Base-by-base conservation (phyloP, 78 protist genomes). In the Cavenderia fasciculata region DNA sequence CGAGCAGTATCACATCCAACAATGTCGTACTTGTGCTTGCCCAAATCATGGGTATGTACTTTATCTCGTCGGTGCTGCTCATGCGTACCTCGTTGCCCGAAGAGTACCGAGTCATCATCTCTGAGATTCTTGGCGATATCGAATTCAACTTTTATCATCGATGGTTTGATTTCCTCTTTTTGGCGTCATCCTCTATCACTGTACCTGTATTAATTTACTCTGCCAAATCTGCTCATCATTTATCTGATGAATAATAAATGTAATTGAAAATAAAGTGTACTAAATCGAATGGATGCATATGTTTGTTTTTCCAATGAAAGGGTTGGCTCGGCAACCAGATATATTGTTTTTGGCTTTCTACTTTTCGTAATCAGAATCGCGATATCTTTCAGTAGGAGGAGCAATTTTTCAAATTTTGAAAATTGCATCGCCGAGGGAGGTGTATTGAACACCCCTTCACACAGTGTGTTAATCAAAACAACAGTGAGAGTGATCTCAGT, bases 41-140 rank as follows among this genome's bases (percentile, higher is more conserved):
- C 19, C 96, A 94, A 44, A 63, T 96, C 29, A 94, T 96, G 96
- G 96, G 98, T 14, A 86, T 85, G 89, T 96, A 96, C 69, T 94
- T 94, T 56, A 72, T 95, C 29, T 92, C 98, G n/a, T 72, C 93
- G 18, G 95, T 94, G 5, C 69, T 96, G 8, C 94, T 96, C 40
- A 87, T 94, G 92, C 92, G 98, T n/a, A 90, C 90, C 56, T 76
- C 63, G 33, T 84, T 96, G 56, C 98, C 97, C 8, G 71, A 54
- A 33, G 70, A 62, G 23, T 94, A 88, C 63, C 56, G 97, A 11
- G 61, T 63, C 54, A 87, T 85, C 29, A 76, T 96, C 23, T 89
- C 90, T 0, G 41, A 74, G 19, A 95, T 94, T 59, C 74, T 95
- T 0, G 95, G 96, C 12, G 94, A 74, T 29, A 89, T 95, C 12